phyloP scores from a whole-genome alignment of 2,329 filamentous ascomycete species.

The Drechslera avenae region DNA sequence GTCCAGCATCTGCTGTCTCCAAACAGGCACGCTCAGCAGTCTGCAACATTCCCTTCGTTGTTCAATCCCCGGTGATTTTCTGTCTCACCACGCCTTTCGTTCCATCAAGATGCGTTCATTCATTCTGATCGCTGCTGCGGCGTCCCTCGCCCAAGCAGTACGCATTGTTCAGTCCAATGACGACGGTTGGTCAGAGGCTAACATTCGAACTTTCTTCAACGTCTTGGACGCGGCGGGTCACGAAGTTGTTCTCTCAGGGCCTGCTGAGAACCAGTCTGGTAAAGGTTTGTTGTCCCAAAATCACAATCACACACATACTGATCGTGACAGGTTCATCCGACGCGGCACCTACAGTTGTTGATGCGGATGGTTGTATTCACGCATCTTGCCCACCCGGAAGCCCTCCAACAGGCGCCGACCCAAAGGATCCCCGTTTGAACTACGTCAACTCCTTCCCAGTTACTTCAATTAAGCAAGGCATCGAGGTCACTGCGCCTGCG shows the following conservation, averaged over 20 bases:
- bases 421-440: constrained; percentile 63
- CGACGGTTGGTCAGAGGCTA: constrained; percentile 75
- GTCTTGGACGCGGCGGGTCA: constrained; percentile 62
- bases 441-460: constrained; percentile 74
- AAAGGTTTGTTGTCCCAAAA: constrained; percentile 51
- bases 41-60: neutral
- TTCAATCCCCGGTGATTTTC: constrained; percentile 1
- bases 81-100: constrained; percentile 43
- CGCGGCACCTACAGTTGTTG: constrained; percentile 55
- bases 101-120: constrained; percentile 32
- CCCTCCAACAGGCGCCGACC: constrained; percentile 63
- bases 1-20: neutral
- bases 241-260: constrained; percentile 67
- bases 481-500: constrained; percentile 60
- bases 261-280: constrained; percentile 70
- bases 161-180: constrained; percentile 67
- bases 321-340: constrained; percentile 58
- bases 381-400: constrained; percentile 65
- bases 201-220: constrained; percentile 65
- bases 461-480: constrained; percentile 67
- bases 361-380: constrained; percentile 60
- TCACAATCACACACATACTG: neutral
- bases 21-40: neutral
- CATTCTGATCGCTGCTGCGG: constrained; percentile 31
- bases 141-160: constrained; percentile 35